A percentile compares a stretch with the other conserved stretches of the same genome.
phyloP scores from a whole-genome alignment of 2,329 filamentous ascomycete genomes.

The Colletotrichum trifolii region DNA sequence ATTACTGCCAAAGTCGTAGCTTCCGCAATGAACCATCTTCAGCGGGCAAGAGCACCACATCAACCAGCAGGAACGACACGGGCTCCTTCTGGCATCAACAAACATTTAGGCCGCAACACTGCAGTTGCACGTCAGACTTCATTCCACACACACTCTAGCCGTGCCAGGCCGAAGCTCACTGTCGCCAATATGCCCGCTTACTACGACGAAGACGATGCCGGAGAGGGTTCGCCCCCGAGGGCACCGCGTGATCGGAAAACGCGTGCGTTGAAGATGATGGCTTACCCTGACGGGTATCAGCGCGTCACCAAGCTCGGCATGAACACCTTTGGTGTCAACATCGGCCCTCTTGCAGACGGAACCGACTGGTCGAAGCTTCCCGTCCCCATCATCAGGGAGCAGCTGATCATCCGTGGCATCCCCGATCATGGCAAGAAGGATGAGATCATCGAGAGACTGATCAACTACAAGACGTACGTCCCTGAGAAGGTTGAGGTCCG shows the following conservation, averaged over 20 bases:
- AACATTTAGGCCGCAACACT: too few relatives aligned
- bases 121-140: too few relatives aligned
- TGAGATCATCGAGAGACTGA: constrained; percentile 22
- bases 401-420: constrained; percentile 28
- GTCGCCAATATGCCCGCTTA: too few relatives aligned
- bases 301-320: constrained; percentile 23
- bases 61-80: too few relatives aligned
- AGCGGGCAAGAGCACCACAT: too few relatives aligned
- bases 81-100: too few relatives aligned
- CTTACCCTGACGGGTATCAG: constrained; percentile 23
- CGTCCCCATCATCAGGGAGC: constrained; percentile 29
- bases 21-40: too few relatives aligned
- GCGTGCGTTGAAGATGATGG: neutral
- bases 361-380: constrained; percentile 26
- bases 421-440: constrained; percentile 15
- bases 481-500: constrained; percentile 5
- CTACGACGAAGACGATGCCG: too few relatives aligned
- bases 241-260: neutral
- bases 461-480: constrained; percentile 16
- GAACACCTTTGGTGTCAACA: constrained; percentile 28
- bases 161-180: too few relatives aligned
- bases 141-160: too few relatives aligned
- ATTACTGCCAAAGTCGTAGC: too few relatives aligned
- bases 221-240: neutral
- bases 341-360: constrained; percentile 29